Evolutionary conservation across 2,329 filamentous ascomycete genomes (phyloP).

Genomic region (Ceratocystis diversiconidia): DNA sequence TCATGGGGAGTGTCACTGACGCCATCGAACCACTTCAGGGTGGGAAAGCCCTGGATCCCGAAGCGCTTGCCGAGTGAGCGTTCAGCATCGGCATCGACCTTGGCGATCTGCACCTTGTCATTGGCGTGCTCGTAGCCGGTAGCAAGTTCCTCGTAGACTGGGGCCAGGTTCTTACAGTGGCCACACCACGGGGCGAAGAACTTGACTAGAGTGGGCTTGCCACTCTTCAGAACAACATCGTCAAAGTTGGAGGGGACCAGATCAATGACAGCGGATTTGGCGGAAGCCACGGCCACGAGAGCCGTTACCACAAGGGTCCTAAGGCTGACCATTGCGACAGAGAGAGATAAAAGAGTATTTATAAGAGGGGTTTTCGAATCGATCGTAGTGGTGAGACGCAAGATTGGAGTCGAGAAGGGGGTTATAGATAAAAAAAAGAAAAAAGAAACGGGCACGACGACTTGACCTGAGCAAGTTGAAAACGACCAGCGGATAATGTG

Average conservation of each 20-base stretch:
- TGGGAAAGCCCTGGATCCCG: conserved; percentile 87
- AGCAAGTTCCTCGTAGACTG: conserved; percentile 84
- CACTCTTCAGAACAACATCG: conserved; percentile 70
- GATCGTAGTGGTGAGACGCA: not conserved
- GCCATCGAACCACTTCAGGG: conserved; percentile 94
- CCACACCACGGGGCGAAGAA: conserved; percentile 99
- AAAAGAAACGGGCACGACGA: not conserved
- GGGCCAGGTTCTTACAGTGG: conserved; percentile 96
- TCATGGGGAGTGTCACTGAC: conserved; percentile 75
- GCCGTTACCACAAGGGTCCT: conserved; percentile 46
- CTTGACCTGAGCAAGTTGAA: not conserved
- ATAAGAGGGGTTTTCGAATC: not conserved
- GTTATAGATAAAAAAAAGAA: not conserved
- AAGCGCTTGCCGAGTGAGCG: conserved; percentile 72
- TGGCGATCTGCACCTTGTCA: conserved; percentile 70
- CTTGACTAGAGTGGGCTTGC: conserved; percentile 90
- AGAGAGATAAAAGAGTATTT: not conserved
- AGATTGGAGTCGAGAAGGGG: not conserved
- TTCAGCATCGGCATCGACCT: conserved; percentile 90
- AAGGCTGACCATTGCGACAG: conserved; percentile 38
- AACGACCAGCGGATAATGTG: not conserved
- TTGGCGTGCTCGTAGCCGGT: conserved; percentile 55
- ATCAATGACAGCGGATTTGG: conserved; percentile 76
- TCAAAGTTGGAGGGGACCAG: conserved; percentile 88
- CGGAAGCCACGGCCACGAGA: conserved; percentile 41